These are phyloP conservation scores for Nematocida homosporus DNA, from an alignment of 371 early-diverging fungal species.

Conservation along the genomic window DNA sequence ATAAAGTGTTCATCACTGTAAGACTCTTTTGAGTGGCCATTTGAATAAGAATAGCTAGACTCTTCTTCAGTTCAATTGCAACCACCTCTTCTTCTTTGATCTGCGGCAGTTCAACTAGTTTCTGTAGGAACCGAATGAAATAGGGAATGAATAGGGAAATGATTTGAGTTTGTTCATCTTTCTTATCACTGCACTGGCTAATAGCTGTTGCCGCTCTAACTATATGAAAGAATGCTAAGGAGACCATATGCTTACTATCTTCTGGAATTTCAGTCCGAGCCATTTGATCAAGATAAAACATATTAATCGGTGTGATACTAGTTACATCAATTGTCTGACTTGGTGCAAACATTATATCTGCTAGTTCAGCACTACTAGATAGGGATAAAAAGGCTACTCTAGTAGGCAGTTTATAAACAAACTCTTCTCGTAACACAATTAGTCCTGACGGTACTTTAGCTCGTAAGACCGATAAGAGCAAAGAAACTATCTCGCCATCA, in stretches of 20 bases:
- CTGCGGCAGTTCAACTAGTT: not conserved
- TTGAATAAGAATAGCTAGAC: not conserved
- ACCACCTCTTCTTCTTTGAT: not conserved
- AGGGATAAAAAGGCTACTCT: not conserved
- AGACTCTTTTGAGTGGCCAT: not conserved
- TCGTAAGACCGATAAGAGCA: constrained; percentile 4
- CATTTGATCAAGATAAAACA: not conserved
- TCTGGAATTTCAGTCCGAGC: constrained; percentile 3
- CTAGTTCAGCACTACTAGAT: not conserved
- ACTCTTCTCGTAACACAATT: constrained; percentile 21
- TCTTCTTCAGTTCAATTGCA: not conserved
- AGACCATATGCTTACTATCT: not conserved
- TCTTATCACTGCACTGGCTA: not conserved
- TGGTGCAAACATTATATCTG: not conserved
- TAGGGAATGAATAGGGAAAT: constrained; percentile 16
- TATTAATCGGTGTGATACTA: not conserved
- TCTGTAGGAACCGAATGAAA: not conserved
- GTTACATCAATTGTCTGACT: not conserved
- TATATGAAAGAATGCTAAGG: constrained; percentile 1
- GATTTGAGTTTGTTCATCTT: not conserved
- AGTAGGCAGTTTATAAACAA: constrained; percentile 17
- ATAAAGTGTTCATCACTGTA: not conserved
- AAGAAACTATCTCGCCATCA: not conserved
- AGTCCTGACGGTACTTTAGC: not conserved
- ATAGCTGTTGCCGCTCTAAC: not conserved